A percentile compares a stretch with the other conserved stretches of the same genome.
phyloP scores from a whole-genome alignment of 306 rosid species.

The Rosa chinensis region DNA sequence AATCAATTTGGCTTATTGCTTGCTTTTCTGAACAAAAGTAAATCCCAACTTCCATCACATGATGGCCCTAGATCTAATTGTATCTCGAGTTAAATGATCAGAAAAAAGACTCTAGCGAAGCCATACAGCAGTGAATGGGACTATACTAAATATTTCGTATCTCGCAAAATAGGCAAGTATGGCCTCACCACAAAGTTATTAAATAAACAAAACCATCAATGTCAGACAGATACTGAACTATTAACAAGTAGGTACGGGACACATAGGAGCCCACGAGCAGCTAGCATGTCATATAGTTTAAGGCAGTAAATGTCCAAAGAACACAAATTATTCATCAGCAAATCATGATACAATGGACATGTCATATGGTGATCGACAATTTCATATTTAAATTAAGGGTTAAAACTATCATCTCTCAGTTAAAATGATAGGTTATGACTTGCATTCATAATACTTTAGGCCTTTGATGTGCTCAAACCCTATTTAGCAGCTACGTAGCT shows the following conservation, averaged over 20 bases:
- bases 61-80: background rate
- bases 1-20: background rate
- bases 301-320: background rate
- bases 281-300: background rate
- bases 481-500: background rate
- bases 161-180: background rate
- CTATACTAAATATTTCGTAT: background rate
- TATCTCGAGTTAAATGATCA: background rate
- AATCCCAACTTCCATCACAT: background rate
- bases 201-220: background rate
- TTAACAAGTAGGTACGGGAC: background rate
- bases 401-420: background rate
- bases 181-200: background rate
- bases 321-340: background rate
- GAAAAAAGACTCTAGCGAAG: background rate
- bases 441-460: background rate
- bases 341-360: background rate
- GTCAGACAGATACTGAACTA: background rate
- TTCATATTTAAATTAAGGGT: background rate
- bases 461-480: background rate
- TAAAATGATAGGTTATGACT: background rate
- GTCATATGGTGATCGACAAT: background rate
- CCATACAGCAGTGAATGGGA: background rate
- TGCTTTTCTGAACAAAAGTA: background rate
- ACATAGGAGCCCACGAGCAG: background rate